Conservation (phyloP, 257 asterid genomes). For the Henckelia pumila region DNA sequence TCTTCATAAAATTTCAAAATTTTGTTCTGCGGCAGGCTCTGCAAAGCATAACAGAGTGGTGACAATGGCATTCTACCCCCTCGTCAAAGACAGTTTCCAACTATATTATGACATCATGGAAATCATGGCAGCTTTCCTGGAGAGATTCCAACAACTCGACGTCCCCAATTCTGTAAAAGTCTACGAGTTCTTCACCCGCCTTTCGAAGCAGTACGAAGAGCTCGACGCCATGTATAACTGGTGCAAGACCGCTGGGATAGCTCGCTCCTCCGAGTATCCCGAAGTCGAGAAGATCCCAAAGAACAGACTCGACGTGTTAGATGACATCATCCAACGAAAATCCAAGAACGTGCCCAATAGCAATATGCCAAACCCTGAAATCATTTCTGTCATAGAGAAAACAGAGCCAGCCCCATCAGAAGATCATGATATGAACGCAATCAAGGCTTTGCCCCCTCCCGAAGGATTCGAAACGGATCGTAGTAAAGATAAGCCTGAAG, state of each 20-base stretch:
- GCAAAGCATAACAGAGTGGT: slow-evolving; percentile 74
- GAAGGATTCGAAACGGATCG: slow-evolving; percentile 43
- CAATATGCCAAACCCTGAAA: slow-evolving; percentile 26
- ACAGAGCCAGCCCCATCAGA: slow-evolving; percentile 42
- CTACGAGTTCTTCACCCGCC: slow-evolving; percentile 66
- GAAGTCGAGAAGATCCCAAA: slow-evolving; percentile 72
- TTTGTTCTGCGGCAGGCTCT: no score
- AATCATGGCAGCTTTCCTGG: slow-evolving; percentile 58
- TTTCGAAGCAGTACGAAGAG: slow-evolving; percentile 81
- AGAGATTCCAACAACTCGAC: slow-evolving; percentile 80
- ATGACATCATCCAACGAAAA: slow-evolving; percentile 66
- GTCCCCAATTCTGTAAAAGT: slow-evolving; percentile 58
- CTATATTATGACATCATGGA: slow-evolving; percentile 69
- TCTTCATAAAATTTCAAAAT: no score
- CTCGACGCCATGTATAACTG: slow-evolving; percentile 70
- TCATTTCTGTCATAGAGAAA: slow-evolving; percentile 20
- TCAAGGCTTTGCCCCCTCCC: slow-evolving; percentile 81
- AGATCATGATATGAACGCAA: slow-evolving; percentile 55
- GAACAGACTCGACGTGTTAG: slow-evolving; percentile 82
- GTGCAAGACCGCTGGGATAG: slow-evolving; percentile 64
- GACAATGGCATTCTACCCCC: slow-evolving; percentile 63
- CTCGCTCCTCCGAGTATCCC: slow-evolving; percentile 74
- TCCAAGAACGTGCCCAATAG: slow-evolving; percentile 36
- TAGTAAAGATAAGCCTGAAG: slow-evolving; percentile 21
- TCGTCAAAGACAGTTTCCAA: slow-evolving; percentile 77